Conservation (phyloP, 805 yeast genomes). For the Helenozyma baotianmanensis region DNA sequence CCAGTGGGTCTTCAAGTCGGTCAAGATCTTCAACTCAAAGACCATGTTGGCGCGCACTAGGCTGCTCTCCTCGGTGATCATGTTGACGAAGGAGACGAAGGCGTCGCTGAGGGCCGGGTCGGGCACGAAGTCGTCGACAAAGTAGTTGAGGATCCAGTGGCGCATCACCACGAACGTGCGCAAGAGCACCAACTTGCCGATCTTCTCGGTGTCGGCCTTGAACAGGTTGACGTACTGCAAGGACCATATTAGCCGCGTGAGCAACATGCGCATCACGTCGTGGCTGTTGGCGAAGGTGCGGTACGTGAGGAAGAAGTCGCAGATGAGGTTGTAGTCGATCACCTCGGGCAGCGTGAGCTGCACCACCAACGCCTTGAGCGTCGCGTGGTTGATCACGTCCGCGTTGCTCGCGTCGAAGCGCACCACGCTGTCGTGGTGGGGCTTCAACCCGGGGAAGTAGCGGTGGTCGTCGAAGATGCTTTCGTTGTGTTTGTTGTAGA, state of each 20-base stretch:
- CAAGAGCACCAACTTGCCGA: slow-evolving; percentile 65
- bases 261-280: slow-evolving; percentile 55
- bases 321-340: slow-evolving; percentile 70
- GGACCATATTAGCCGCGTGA: slow-evolving; percentile 72
- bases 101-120: slow-evolving; percentile 30
- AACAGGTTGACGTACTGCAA: slow-evolving; percentile 38
- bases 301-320: slow-evolving; percentile 85
- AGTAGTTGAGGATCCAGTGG: slow-evolving; percentile 88
- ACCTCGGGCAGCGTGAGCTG: slow-evolving; percentile 68
- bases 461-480: slow-evolving; percentile 33
- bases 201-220: slow-evolving; percentile 22
- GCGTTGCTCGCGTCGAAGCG: slow-evolving; percentile 32
- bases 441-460: slow-evolving; percentile 28
- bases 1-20: slow-evolving; percentile 42
- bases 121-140: slow-evolving; percentile 65
- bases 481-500: slow-evolving; percentile 34
- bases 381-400: slow-evolving; percentile 32
- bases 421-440: slow-evolving; percentile 19
- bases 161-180: slow-evolving; percentile 83
- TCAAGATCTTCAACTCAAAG: slow-evolving; percentile 33
- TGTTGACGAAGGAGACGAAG: slow-evolving; percentile 46
- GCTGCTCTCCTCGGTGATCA: slow-evolving; percentile 32
- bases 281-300: slow-evolving; percentile 61
- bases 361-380: slow-evolving; percentile 46
- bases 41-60: slow-evolving; percentile 24